A percentile compares a stretch with the other conserved stretches of the same genome.
Conservation (phyloP, 352 stramenopile genomes). For the Thraustotheca clavata region DNA sequence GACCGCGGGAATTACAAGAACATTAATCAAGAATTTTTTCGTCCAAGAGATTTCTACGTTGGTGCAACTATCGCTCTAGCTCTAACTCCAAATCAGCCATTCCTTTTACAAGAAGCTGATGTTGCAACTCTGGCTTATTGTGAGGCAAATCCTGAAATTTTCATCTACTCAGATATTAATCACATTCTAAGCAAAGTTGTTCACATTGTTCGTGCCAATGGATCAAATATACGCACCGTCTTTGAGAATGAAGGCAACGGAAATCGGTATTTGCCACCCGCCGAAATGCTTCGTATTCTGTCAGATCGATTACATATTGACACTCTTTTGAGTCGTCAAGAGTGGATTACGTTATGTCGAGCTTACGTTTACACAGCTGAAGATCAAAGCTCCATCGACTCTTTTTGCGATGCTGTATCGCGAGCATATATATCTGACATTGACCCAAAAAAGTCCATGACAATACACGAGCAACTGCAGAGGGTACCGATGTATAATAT, state of each 20-base stretch:
- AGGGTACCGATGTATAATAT: too few relatives aligned
- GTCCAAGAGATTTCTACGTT: conserved; percentile 56
- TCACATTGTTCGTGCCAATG: background rate
- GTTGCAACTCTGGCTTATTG: conserved; percentile 67
- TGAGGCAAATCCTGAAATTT: conserved; percentile 56
- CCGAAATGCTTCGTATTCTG: conserved; percentile 27
- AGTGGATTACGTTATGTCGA: background rate
- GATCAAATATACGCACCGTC: conserved; percentile 26
- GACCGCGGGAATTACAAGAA: conserved; percentile 65
- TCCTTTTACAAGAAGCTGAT: conserved; percentile 69
- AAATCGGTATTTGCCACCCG: background rate
- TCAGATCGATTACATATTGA: background rate
- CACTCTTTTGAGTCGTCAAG: background rate
- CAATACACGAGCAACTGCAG: too few relatives aligned
- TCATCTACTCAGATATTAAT: conserved; percentile 46
- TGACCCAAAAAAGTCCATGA: too few relatives aligned
- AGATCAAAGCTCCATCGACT: too few relatives aligned
- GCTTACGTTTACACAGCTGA: too few relatives aligned
- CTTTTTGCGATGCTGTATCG: too few relatives aligned
- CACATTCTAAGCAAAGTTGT: conserved; percentile 29
- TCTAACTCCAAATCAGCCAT: conserved; percentile 53
- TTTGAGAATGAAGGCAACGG: conserved; percentile 27
- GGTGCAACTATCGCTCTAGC: conserved; percentile 59
- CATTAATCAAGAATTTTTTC: background rate
- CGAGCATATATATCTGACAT: too few relatives aligned